Evolutionary conservation across 2,329 filamentous ascomycete genomes (phyloP).

Genomic region (Thermoascus crustaceus): DNA sequence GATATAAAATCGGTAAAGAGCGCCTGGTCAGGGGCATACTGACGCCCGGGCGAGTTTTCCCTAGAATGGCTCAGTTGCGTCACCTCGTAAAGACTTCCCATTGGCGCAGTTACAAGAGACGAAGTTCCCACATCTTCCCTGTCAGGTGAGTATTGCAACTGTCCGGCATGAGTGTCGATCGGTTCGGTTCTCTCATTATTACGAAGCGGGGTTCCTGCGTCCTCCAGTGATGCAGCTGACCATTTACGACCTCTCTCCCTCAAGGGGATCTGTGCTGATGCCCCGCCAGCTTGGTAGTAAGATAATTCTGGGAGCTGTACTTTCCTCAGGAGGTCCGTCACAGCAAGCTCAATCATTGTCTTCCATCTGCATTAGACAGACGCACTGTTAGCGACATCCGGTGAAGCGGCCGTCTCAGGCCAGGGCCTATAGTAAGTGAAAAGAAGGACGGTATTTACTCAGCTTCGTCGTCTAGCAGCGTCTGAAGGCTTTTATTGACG

Average conservation of each 20-base stretch:
- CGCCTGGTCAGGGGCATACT: conserved; percentile 25
- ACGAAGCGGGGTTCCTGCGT: conserved; percentile 12
- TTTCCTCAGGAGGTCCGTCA: conserved; percentile 31
- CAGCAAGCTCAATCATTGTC: conserved; percentile 29
- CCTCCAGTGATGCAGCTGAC: conserved; percentile 27
- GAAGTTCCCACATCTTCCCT: conserved; percentile 29
- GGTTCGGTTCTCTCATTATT: conserved; percentile 14
- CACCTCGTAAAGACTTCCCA: conserved; percentile 43
- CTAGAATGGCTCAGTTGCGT: conserved; percentile 36
- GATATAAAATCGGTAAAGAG: conserved; percentile 44
- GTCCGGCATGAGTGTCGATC: conserved; percentile 15
- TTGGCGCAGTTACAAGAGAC: conserved; percentile 35
- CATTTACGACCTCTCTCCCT: conserved; percentile 25
- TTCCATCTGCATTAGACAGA: conserved; percentile 26
- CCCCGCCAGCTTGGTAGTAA: conserved; percentile 28
- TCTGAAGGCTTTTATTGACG: conserved; percentile 45
- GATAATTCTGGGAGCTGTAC: conserved; percentile 30
- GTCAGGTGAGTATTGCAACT: conserved; percentile 27
- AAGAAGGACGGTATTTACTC: conserved; percentile 35
- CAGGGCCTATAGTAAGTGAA: conserved; percentile 20
- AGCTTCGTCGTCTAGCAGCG: conserved; percentile 41
- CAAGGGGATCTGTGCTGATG: conserved; percentile 20
- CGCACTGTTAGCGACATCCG: conserved; percentile 18
- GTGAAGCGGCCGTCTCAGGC: conserved; percentile 20
- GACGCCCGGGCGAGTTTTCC: conserved; percentile 23